Percentiles rank a stretch among this genome's conserved stretches.
Evolutionary conservation across 192 early-diverging fungal genomes (phyloP).

Genomic region (Backusella tarrabulga): DNA sequence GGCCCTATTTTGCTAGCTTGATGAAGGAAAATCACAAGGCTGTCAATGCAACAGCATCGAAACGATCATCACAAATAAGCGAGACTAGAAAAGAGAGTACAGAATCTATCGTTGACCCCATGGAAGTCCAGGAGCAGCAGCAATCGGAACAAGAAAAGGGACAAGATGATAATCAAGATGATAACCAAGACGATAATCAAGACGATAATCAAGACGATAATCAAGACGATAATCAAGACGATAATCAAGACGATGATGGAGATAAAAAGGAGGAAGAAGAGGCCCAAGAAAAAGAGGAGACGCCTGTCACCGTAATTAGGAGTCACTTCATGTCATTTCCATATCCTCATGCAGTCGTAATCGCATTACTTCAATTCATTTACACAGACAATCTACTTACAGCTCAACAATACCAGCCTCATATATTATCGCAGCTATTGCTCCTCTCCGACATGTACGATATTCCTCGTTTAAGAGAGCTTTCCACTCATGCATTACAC

Average conservation of each 20-base stretch:
- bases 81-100: not conserved
- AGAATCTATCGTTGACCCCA: not conserved
- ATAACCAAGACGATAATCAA: not conserved
- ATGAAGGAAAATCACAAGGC: constrained; percentile 24
- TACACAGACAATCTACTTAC: constrained; percentile 69
- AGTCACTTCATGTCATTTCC: constrained; percentile 42
- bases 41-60: not conserved
- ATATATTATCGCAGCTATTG: constrained; percentile 64
- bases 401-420: constrained; percentile 63
- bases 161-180: not conserved
- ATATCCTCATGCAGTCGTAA: constrained; percentile 49
- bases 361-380: constrained; percentile 64
- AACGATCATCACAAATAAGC: not conserved
- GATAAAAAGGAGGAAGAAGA: not conserved
- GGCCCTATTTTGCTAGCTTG: constrained; percentile 55
- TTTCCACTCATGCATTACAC: constrained; percentile 58
- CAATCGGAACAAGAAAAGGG: not conserved
- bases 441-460: constrained; percentile 63
- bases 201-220: not conserved
- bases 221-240: not conserved
- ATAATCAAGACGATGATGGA: not conserved
- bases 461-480: constrained; percentile 55
- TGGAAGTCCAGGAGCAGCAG: not conserved
- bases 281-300: not conserved
- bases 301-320: not conserved